Conservation (phyloP, 805 yeast species). For the Tetrapisispora nanseiensis region DNA sequence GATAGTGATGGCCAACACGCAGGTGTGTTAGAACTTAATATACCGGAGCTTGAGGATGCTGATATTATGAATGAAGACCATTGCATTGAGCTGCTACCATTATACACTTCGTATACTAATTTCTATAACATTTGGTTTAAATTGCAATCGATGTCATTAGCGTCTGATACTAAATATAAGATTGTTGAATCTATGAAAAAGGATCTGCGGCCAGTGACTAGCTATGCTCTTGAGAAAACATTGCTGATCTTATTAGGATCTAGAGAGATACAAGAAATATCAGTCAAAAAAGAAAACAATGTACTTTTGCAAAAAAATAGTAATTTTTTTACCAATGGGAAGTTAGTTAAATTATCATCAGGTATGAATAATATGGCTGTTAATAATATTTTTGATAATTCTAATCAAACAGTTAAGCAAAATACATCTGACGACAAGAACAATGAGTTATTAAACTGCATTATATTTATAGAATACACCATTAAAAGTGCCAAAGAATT, state of each 20-base stretch:
- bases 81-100: constrained; percentile 17
- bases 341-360: constrained; percentile 10
- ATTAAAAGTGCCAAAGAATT: constrained; percentile 16
- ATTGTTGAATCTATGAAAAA: constrained; percentile 43
- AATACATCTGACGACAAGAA: background rate
- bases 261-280: constrained; percentile 31
- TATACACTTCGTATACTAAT: constrained; percentile 21
- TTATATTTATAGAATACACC: constrained; percentile 13
- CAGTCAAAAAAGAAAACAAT: constrained; percentile 15
- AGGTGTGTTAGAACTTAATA: constrained; percentile 21
- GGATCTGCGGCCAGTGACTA: no score
- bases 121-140: constrained; percentile 29
- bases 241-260: constrained; percentile 30
- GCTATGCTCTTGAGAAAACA: constrained; percentile 14
- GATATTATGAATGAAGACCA: background rate
- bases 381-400: background rate
- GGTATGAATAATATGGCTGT: constrained; percentile 5
- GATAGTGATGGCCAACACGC: constrained; percentile 17
- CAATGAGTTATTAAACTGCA: constrained; percentile 13
- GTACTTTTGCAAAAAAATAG: constrained; percentile 20
- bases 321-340: constrained; percentile 23
- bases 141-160: constrained; percentile 45
- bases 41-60: background rate
- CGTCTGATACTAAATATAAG: constrained; percentile 40
- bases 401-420: background rate